These are phyloP conservation scores for Lactarius deliciosus DNA, from an alignment of 768 basidiomycete genomes.

Conservation along the genomic window DNA sequence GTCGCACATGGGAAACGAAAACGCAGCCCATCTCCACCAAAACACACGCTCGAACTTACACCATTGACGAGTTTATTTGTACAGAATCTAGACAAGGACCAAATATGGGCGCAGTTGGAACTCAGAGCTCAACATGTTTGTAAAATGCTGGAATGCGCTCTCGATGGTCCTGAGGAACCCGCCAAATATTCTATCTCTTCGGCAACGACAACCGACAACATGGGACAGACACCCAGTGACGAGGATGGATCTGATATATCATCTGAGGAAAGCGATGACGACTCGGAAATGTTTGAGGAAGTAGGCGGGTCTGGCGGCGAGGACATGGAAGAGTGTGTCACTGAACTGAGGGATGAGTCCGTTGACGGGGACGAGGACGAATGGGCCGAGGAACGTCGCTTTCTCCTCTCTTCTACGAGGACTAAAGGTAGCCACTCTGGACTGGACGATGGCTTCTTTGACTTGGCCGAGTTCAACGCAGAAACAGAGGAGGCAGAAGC, in stretches of 20 bases:
- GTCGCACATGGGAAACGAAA: slow-evolving; percentile 46
- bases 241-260: slow-evolving; percentile 31
- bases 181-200: slow-evolving; percentile 36
- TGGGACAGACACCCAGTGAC: slow-evolving; percentile 35
- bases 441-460: slow-evolving; percentile 90
- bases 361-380: slow-evolving; percentile 27
- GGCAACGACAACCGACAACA: slow-evolving; percentile 28
- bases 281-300: slow-evolving; percentile 36
- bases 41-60: slow-evolving; percentile 50
- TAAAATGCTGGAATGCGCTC: slow-evolving; percentile 60
- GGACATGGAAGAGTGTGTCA: slow-evolving; percentile 33
- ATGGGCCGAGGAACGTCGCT: background rate
- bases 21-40: slow-evolving; percentile 40
- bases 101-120: slow-evolving; percentile 94
- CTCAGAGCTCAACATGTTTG: slow-evolving; percentile 71
- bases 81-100: slow-evolving; percentile 79
- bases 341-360: slow-evolving; percentile 27
- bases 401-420: slow-evolving; percentile 24
- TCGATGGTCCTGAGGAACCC: slow-evolving; percentile 50
- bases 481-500: slow-evolving; percentile 80
- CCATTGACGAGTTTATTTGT: slow-evolving; percentile 74
- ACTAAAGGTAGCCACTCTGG: slow-evolving; percentile 41
- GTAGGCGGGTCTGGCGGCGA: slow-evolving; percentile 32
- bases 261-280: slow-evolving; percentile 26
- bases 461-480: slow-evolving; percentile 82